phyloP scores from a whole-genome alignment of 352 stramenopile genomes.

The Sclerospora graminicola region DNA sequence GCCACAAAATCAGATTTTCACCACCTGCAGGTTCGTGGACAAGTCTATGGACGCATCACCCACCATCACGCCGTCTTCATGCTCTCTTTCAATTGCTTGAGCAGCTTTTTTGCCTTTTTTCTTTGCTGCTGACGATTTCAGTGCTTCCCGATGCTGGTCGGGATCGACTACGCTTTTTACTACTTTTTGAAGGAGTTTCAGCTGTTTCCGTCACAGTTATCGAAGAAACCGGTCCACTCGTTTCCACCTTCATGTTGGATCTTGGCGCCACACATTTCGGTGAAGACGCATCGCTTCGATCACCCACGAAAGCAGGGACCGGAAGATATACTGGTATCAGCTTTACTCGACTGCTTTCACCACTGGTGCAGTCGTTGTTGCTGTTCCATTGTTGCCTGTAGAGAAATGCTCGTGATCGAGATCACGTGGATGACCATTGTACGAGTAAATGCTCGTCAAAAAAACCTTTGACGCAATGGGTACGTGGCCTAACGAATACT shows the following conservation, averaged over 20 bases:
- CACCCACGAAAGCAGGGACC: no score
- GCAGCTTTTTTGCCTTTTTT: conserved; percentile 11
- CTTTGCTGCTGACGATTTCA: conserved; percentile 1
- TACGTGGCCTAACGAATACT: conserved; percentile 71
- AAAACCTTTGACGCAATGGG: conserved; percentile 83
- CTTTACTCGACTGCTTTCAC: no score
- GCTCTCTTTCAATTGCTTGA: background rate
- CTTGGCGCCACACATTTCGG: conserved; percentile 1
- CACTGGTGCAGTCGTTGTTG: no score
- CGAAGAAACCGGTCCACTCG: conserved; percentile 1
- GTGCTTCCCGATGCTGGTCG: no score
- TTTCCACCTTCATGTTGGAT: background rate
- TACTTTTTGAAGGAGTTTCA: conserved; percentile 1
- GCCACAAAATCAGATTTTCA: background rate
- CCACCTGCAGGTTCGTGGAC: background rate
- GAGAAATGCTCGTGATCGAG: background rate
- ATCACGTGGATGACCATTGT: conserved; percentile 37
- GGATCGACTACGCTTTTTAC: conserved; percentile 26
- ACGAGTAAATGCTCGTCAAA: conserved; percentile 75
- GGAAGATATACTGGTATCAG: no score
- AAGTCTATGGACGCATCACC: conserved; percentile 8
- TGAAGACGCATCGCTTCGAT: no score
- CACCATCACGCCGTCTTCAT: conserved; percentile 1
- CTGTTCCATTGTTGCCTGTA: no score
- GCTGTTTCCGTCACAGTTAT: background rate